These are phyloP conservation scores for Poterioochromonas sp. DNA, from an alignment of 352 stramenopile species.

Conservation along the genomic window DNA sequence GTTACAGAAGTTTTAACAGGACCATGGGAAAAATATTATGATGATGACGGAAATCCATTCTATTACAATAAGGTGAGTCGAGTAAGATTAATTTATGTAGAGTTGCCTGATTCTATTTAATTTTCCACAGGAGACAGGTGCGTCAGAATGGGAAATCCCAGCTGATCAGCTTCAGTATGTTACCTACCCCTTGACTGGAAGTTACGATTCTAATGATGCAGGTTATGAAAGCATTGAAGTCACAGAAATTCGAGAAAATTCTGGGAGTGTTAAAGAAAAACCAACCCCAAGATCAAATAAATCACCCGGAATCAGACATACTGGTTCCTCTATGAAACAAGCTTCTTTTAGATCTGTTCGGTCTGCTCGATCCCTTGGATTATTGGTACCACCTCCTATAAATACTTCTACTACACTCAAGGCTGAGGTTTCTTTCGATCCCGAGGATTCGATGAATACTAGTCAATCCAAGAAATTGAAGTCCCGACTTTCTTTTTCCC, in stretches of 20 bases:
- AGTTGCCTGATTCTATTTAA: background rate
- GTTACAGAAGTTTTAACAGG: background rate
- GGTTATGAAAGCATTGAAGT: background rate
- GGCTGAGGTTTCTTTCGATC: background rate
- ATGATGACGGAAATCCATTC: slow-evolving; percentile 9
- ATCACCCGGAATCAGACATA: background rate
- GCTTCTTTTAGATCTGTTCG: background rate
- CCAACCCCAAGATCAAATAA: background rate
- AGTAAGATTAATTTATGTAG: background rate
- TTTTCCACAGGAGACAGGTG: background rate
- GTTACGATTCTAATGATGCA: background rate
- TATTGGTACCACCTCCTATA: background rate
- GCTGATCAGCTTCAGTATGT: background rate
- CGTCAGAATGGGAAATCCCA: slow-evolving; percentile 4
- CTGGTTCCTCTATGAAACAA: background rate
- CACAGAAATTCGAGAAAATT: background rate
- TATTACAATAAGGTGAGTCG: slow-evolving; percentile 14
- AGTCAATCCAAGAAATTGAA: slow-evolving; percentile 6
- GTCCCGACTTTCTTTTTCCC: background rate
- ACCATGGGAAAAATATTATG: slow-evolving; percentile 5
- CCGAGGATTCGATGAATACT: background rate
- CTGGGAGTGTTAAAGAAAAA: background rate
- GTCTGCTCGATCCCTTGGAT: background rate
- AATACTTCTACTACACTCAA: background rate
- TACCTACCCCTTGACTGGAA: background rate